Conservation (phyloP, 371 early-diverging fungal species). For the Mortierella sp. region DNA sequence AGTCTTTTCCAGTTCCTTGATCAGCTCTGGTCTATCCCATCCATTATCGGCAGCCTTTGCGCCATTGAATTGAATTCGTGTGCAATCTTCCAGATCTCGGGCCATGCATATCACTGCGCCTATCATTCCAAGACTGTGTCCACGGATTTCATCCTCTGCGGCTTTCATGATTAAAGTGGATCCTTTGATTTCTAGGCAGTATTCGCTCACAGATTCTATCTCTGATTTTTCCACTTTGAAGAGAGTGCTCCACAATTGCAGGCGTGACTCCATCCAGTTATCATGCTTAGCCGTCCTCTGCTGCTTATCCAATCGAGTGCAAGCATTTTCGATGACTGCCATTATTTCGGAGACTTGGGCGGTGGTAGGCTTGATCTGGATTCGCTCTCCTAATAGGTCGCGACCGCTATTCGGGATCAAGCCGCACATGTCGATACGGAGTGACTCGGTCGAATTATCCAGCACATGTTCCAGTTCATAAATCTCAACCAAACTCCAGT, state of each 20-base stretch:
- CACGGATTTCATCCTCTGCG: background rate
- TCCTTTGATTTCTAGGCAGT: slow-evolving; percentile 1
- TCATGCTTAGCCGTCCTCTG: background rate
- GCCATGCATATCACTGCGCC: slow-evolving; percentile 14
- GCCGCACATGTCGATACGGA: slow-evolving; percentile 20
- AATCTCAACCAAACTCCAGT: slow-evolving; percentile 48
- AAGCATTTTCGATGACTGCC: slow-evolving; percentile 11
- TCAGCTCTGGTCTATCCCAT: slow-evolving; percentile 25
- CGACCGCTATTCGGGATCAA: slow-evolving; percentile 19
- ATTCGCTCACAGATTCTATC: background rate
- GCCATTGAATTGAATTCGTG: slow-evolving; percentile 12
- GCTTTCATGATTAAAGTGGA: slow-evolving; percentile 18
- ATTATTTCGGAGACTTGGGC: slow-evolving; percentile 2
- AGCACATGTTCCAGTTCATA: slow-evolving; percentile 3
- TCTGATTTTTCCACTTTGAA: slow-evolving; percentile 11
- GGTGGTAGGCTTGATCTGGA: slow-evolving; percentile 1
- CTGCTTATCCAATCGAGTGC: slow-evolving; percentile 3
- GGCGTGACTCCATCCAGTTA: slow-evolving; percentile 10
- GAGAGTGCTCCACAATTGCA: slow-evolving; percentile 24
- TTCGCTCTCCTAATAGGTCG: slow-evolving; percentile 10
- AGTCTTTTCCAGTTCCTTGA: slow-evolving; percentile 23
- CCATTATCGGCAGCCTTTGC: slow-evolving; percentile 20
- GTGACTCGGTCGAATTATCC: background rate
- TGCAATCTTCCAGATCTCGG: slow-evolving; percentile 17
- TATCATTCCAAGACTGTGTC: slow-evolving; percentile 24